These are phyloP conservation scores for Lepraria neglecta DNA, from an alignment of 495 filamentous ascomycete genomes.

Conservation along the genomic window DNA sequence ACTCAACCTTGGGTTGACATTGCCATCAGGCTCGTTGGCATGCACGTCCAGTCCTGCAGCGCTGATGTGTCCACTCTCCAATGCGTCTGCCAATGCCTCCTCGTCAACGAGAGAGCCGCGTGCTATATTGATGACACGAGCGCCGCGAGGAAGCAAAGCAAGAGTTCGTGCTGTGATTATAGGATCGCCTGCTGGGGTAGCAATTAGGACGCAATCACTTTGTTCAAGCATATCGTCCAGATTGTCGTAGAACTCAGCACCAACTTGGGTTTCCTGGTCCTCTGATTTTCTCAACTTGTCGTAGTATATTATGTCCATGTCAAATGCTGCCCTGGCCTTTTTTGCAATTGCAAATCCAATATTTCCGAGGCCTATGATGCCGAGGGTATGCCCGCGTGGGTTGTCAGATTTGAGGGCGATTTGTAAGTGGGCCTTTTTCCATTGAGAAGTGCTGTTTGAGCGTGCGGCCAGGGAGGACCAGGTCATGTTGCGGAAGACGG, in stretches of 20 bases:
- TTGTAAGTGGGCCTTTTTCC: constrained; percentile 51
- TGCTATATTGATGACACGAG: constrained; percentile 66
- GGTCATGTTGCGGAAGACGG: constrained; percentile 57
- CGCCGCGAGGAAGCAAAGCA: constrained; percentile 47
- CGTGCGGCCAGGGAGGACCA: constrained; percentile 54
- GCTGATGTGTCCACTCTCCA: constrained; percentile 48
- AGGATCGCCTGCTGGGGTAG: constrained; percentile 54
- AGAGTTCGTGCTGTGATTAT: constrained; percentile 50
- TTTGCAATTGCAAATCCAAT: constrained; percentile 63
- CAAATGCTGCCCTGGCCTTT: constrained; percentile 53
- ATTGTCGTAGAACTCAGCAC: constrained; percentile 46
- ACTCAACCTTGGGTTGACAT: constrained; percentile 37
- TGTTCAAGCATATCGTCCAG: constrained; percentile 49
- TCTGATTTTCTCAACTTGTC: constrained; percentile 54
- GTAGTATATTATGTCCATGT: constrained; percentile 64
- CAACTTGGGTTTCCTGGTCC: constrained; percentile 30
- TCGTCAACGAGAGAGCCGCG: constrained; percentile 65
- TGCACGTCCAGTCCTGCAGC: constrained; percentile 66
- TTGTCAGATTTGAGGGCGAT: constrained; percentile 53
- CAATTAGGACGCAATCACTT: constrained; percentile 61
- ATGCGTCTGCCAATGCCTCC: constrained; percentile 56
- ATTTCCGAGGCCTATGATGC: constrained; percentile 61
- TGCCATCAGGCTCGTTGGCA: constrained; percentile 49
- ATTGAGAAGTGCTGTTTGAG: constrained; percentile 35
- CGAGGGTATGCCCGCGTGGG: constrained; percentile 48